These are phyloP conservation scores for Phytopythium oedochilum DNA, from an alignment of 352 stramenopile species.

Conservation along the genomic window DNA sequence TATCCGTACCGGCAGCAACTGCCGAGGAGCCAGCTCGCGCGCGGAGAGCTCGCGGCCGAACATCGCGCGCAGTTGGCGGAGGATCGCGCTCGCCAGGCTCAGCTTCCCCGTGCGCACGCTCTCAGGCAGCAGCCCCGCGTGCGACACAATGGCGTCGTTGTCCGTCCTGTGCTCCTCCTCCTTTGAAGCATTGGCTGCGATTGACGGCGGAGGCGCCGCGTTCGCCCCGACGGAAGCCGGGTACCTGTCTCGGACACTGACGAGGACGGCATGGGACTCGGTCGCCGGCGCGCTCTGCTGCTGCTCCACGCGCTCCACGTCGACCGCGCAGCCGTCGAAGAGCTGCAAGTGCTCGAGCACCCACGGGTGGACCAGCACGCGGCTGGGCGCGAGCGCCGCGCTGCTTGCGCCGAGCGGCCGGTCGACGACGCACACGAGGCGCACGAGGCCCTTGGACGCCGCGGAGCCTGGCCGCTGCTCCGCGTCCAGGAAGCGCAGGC, in stretches of 20 bases:
- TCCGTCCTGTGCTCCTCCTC: slow-evolving; percentile 2
- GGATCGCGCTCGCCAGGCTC: slow-evolving; percentile 20
- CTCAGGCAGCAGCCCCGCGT: slow-evolving; percentile 26
- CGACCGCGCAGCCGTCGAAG: slow-evolving; percentile 10
- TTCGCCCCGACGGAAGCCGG: slow-evolving; percentile 1
- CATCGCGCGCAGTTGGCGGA: slow-evolving; percentile 29
- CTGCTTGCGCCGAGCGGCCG: slow-evolving; percentile 9
- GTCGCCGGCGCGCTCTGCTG: not conserved
- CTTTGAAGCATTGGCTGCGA: not conserved
- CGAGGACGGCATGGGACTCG: not conserved
- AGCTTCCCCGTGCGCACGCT: slow-evolving; percentile 34
- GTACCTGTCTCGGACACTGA: slow-evolving; percentile 34
- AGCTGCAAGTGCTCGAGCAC: slow-evolving; percentile 24
- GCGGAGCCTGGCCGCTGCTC: not conserved
- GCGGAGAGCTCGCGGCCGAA: slow-evolving; percentile 11
- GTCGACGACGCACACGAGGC: slow-evolving; percentile 1
- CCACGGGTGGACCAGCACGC: slow-evolving; percentile 52
- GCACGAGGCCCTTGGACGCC: not conserved
- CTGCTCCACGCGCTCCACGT: slow-evolving; percentile 14
- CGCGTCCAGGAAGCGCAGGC: not conserved
- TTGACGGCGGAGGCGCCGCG: not conserved
- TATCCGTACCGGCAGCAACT: slow-evolving; percentile 39
- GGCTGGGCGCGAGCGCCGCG: slow-evolving; percentile 11
- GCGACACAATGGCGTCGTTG: slow-evolving; percentile 4
- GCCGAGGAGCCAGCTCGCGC: slow-evolving; percentile 5